Conservation (phyloP, 345 rosid species). For the Orychophragmus violaceus region DNA sequence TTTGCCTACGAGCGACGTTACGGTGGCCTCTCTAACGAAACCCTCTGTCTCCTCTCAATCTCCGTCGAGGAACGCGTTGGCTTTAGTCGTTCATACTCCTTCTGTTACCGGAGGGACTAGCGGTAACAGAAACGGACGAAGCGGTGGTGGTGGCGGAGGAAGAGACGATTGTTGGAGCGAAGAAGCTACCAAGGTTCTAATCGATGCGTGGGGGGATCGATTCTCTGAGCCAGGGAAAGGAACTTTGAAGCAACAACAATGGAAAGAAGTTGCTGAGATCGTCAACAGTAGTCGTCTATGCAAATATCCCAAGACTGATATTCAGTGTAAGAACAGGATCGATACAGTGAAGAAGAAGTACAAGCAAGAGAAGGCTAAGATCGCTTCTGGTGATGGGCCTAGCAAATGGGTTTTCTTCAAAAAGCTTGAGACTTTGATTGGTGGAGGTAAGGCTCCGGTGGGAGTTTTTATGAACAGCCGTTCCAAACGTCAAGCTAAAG, state of each 20-base stretch:
- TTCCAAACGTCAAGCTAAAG: constrained; percentile 18
- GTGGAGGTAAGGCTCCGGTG: constrained; percentile 45
- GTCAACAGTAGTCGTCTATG: constrained; percentile 57
- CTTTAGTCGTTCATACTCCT: constrained; percentile 34
- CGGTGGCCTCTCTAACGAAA: constrained; percentile 30
- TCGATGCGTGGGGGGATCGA: constrained; percentile 89
- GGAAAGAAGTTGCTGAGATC: constrained; percentile 92
- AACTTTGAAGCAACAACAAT: constrained; percentile 84
- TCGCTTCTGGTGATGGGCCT: constrained; percentile 46
- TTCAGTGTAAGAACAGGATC: constrained; percentile 93
- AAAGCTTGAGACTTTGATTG: constrained; percentile 56
- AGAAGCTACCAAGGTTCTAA: constrained; percentile 63
- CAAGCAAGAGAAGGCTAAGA: constrained; percentile 66
- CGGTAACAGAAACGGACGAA: constrained; percentile 34
- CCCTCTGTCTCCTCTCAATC: constrained; percentile 19
- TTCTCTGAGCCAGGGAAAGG: constrained; percentile 84
- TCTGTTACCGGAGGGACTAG: constrained; percentile 11
- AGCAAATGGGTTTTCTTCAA: constrained; percentile 79
- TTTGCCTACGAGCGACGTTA: constrained; percentile 31
- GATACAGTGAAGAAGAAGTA: constrained; percentile 96
- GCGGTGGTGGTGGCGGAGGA: constrained; percentile 30
- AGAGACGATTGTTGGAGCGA: constrained; percentile 98
- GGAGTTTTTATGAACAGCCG: constrained; percentile 48
- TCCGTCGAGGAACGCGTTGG: constrained; percentile 17
- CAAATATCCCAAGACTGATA: constrained; percentile 64